These are phyloP conservation scores for Nissolia schottii DNA, from an alignment of 306 rosid genomes.

Conservation along the genomic window DNA sequence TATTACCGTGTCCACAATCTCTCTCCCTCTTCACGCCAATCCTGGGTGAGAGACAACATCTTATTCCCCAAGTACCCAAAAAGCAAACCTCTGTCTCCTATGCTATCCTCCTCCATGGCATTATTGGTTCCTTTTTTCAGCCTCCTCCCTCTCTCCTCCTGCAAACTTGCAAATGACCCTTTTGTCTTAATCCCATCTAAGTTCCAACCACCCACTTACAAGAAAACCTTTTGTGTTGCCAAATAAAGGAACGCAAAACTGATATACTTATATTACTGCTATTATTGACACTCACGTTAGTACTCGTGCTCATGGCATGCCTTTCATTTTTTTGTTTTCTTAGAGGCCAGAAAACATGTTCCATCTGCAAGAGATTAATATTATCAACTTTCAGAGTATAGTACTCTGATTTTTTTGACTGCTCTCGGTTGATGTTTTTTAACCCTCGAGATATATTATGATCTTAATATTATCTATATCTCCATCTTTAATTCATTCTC, in stretches of 20 bases:
- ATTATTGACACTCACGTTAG: slow-evolving; percentile 1
- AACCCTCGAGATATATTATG: not conserved
- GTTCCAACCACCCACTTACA: slow-evolving; percentile 49
- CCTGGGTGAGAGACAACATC: slow-evolving; percentile 74
- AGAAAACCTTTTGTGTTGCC: slow-evolving; percentile 18
- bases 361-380: slow-evolving; percentile 27
- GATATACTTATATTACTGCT: too few relatives aligned
- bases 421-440: slow-evolving; percentile 12
- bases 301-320: not conserved
- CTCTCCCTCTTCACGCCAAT: slow-evolving; percentile 47
- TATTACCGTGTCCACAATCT: not conserved
- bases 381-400: slow-evolving; percentile 24
- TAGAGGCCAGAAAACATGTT: slow-evolving; percentile 22
- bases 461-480: not conserved
- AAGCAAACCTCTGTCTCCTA: slow-evolving; percentile 80
- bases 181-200: slow-evolving; percentile 76
- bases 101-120: slow-evolving; percentile 48
- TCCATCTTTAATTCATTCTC: not conserved
- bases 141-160: slow-evolving; percentile 15
- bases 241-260: slow-evolving; percentile 30
- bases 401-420: slow-evolving; percentile 17
- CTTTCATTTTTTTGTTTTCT: slow-evolving; percentile 19
- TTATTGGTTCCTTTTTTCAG: slow-evolving; percentile 51
- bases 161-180: slow-evolving; percentile 50
- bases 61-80: slow-evolving; percentile 92